Conservation (phyloP, 371 early-diverging fungal genomes). For the Mucor lusitanicus region DNA sequence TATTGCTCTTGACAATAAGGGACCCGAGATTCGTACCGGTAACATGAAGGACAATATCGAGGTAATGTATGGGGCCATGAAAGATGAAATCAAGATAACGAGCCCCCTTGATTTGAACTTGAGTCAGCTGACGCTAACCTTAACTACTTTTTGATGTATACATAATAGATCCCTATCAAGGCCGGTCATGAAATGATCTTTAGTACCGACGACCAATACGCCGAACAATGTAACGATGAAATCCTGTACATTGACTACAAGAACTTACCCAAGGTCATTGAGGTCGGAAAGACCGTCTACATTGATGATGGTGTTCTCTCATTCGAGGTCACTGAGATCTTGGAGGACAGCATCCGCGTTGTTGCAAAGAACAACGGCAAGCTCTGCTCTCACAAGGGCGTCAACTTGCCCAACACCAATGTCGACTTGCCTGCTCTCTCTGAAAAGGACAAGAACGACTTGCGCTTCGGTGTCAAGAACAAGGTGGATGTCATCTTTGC, state of each 20-base stretch:
- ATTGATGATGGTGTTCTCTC: constrained; percentile 87
- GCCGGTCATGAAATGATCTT: constrained; percentile 84
- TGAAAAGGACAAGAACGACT: constrained; percentile 91
- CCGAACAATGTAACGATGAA: constrained; percentile 66
- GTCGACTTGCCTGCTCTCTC: constrained; percentile 94
- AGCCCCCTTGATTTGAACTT: not conserved
- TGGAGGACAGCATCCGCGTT: constrained; percentile 64
- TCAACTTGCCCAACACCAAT: constrained; percentile 85
- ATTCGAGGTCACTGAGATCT: constrained; percentile 75
- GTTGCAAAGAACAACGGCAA: constrained; percentile 77
- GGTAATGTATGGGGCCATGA: constrained; percentile 17
- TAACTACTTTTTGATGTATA: not conserved
- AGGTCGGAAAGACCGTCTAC: constrained; percentile 83
- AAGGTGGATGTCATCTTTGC: constrained; percentile 97
- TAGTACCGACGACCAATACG: constrained; percentile 75
- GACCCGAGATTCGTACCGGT: constrained; percentile 86
- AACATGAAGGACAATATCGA: constrained; percentile 67
- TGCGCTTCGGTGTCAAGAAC: constrained; percentile 92
- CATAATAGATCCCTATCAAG: constrained; percentile 52
- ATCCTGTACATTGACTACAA: constrained; percentile 87
- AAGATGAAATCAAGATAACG: not conserved
- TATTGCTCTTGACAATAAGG: constrained; percentile 89
- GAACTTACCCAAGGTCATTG: constrained; percentile 81
- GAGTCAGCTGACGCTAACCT: not conserved
- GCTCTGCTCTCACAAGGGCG: constrained; percentile 82